These are phyloP conservation scores for Fonsecaea erecta DNA, from an alignment of 2,329 filamentous ascomycete species.

Conservation along the genomic window DNA sequence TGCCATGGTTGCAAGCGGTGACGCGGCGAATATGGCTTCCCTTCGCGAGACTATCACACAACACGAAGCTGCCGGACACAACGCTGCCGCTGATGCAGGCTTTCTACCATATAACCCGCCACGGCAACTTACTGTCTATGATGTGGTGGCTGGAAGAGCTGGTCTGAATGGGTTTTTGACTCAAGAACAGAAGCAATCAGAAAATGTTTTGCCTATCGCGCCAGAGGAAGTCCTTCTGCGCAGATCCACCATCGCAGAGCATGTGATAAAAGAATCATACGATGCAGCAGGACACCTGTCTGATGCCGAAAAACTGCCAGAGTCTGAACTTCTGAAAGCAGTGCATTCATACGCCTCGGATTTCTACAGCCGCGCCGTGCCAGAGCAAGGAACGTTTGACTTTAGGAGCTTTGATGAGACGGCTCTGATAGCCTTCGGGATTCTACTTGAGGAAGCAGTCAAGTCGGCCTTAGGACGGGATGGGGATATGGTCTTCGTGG, in stretches of 20 bases:
- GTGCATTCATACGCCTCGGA: slow-evolving; percentile 63
- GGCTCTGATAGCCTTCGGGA: slow-evolving; percentile 63
- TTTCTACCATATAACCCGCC: slow-evolving; percentile 42
- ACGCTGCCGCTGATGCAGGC: slow-evolving; percentile 45
- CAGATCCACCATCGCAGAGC: slow-evolving; percentile 52
- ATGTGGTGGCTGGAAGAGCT: slow-evolving; percentile 62
- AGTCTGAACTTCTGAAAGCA: slow-evolving; percentile 61
- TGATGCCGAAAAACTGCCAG: slow-evolving; percentile 54
- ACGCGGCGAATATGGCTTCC: neutral
- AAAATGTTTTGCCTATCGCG: slow-evolving; percentile 46
- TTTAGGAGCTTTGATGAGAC: slow-evolving; percentile 65
- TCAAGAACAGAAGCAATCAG: slow-evolving; percentile 22
- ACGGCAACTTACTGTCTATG: slow-evolving; percentile 51
- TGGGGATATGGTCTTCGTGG: slow-evolving; percentile 63
- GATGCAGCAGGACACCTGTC: slow-evolving; percentile 45
- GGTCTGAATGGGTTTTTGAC: slow-evolving; percentile 46
- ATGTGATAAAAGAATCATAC: slow-evolving; percentile 59
- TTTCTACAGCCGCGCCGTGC: slow-evolving; percentile 53
- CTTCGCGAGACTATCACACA: neutral
- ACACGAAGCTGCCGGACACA: neutral
- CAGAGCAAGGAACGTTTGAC: slow-evolving; percentile 44
- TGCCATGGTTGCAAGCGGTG: neutral
- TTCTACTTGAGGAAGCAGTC: slow-evolving; percentile 64
- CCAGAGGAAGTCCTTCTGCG: slow-evolving; percentile 66
- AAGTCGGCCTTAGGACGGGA: slow-evolving; percentile 59